Evolutionary conservation across 1,139 yeast genomes (phyloP).

Genomic region (Nadsonia commutata): DNA sequence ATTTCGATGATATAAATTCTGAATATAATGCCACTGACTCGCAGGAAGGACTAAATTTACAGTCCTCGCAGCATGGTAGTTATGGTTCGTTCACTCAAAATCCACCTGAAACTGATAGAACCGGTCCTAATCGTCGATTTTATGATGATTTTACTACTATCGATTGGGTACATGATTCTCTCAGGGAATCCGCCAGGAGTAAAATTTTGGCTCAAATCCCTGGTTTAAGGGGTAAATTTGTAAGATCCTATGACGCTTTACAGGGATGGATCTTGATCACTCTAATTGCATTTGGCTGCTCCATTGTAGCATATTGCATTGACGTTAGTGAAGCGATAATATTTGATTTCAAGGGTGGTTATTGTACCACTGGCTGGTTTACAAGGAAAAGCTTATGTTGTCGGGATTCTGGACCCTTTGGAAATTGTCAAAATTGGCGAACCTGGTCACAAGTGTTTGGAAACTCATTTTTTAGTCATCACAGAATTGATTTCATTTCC

Average conservation of each 20-base stretch:
- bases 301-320: conserved; percentile 38
- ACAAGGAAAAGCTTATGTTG: conserved; percentile 35
- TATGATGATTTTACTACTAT: conserved; percentile 56
- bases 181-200: conserved; percentile 33
- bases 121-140: conserved; percentile 10
- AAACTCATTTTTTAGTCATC: conserved; percentile 3
- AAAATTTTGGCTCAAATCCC: conserved; percentile 26
- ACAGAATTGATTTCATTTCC: conserved; percentile 25
- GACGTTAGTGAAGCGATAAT: conserved; percentile 37
- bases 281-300: conserved; percentile 33
- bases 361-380: conserved; percentile 36
- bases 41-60: too few species aligned
- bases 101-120: not conserved
- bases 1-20: too few species aligned
- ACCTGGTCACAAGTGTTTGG: conserved; percentile 28
- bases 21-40: too few species aligned
- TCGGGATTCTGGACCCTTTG: conserved; percentile 12
- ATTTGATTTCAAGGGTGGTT: conserved; percentile 42
- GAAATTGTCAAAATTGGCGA: conserved; percentile 31
- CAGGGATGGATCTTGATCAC: conserved; percentile 40
- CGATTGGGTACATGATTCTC: conserved; percentile 48
- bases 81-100: too few species aligned
- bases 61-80: too few species aligned
- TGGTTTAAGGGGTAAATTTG: conserved; percentile 23
- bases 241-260: conserved; percentile 20